Evolutionary conservation across 1,284 basidiomycete genomes (phyloP).

Genomic region (Abortiporus biennis): DNA sequence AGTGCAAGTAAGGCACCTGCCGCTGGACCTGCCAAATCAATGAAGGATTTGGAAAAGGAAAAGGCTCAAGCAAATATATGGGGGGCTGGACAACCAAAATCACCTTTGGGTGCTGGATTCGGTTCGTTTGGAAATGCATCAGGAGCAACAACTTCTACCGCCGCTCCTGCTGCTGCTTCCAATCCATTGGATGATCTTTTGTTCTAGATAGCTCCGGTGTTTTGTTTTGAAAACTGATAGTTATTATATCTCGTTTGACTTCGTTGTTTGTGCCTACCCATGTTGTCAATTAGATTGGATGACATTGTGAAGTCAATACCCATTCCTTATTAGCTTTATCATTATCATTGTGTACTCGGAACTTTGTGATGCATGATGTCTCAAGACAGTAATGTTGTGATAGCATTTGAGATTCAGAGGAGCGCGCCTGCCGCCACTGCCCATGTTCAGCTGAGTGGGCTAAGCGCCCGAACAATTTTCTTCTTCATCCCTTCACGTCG

Average conservation of each 20-base stretch:
- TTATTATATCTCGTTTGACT: constrained; percentile 1
- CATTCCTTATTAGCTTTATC: neutral
- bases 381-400: neutral
- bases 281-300: neutral
- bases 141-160: constrained; percentile 12
- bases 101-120: constrained; percentile 34
- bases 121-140: constrained; percentile 44
- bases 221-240: neutral
- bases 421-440: no score
- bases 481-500: no score
- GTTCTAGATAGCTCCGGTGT: constrained; percentile 17
- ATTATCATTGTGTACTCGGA: neutral
- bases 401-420: no score
- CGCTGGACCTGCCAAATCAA: constrained; percentile 55
- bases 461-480: no score
- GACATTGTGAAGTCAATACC: neutral
- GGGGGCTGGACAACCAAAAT: constrained; percentile 41
- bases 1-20: constrained; percentile 19
- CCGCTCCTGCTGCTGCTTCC: constrained; percentile 18
- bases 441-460: no score
- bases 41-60: constrained; percentile 84
- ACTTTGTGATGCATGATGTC: neutral
- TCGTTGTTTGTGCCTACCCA: neutral
- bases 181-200: constrained; percentile 28
- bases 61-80: constrained; percentile 76